A percentile compares a stretch with the other conserved stretches of the same genome.
Conservation (phyloP, 2,329 filamentous ascomycete genomes). For the Verticillium isaacii region DNA sequence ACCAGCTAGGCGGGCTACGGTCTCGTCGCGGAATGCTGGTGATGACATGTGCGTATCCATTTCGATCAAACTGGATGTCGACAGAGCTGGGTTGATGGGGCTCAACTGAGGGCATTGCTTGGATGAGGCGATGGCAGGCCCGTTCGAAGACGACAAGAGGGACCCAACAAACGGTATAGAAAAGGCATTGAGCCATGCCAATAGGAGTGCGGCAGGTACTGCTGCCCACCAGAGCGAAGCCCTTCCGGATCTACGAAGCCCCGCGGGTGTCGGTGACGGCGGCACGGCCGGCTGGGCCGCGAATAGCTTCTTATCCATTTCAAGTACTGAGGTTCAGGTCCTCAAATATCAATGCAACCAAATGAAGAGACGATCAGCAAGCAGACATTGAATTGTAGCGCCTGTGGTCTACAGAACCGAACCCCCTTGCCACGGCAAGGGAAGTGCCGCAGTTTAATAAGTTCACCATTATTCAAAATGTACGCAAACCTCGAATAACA, state of each 20-base stretch:
- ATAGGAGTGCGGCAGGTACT: slow-evolving; percentile 8
- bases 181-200: slow-evolving; percentile 5
- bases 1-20: slow-evolving; percentile 30
- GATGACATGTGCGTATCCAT: slow-evolving; percentile 27
- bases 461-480: background rate
- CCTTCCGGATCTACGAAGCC: slow-evolving; percentile 1
- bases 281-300: background rate
- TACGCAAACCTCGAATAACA: background rate
- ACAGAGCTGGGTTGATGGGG: slow-evolving; percentile 22
- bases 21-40: slow-evolving; percentile 24
- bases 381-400: too few relatives aligned
- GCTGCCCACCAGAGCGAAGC: slow-evolving; percentile 9
- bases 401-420: background rate
- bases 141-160: background rate
- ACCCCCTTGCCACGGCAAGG: background rate
- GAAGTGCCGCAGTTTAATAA: background rate
- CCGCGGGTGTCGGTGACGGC: background rate
- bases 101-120: slow-evolving; percentile 26
- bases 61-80: slow-evolving; percentile 18
- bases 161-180: background rate
- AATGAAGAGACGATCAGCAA: too few relatives aligned
- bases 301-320: background rate
- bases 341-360: too few relatives aligned
- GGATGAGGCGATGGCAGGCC: background rate
- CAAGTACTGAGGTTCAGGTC: background rate